Percentiles rank a stretch among this genome's conserved stretches.
Evolutionary conservation across 2,329 filamentous ascomycete species (phyloP).

Genomic region (Gremmenia infestans): DNA sequence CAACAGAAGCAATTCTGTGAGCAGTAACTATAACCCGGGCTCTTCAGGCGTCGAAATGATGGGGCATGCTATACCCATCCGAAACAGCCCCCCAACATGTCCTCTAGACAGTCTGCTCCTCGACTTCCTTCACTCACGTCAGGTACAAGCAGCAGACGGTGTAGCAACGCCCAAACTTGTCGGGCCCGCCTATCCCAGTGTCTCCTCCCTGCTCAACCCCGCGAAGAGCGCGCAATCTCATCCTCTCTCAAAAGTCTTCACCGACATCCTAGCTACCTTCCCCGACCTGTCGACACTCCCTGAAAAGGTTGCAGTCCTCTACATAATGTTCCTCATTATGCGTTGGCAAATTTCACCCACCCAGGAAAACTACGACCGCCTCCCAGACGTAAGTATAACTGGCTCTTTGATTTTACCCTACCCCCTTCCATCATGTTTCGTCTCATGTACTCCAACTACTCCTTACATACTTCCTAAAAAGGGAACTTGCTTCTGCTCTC

Average conservation of each 20-base stretch:
- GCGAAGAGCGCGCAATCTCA: slow-evolving; percentile 58
- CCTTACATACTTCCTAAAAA: no score
- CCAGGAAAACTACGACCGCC: slow-evolving; percentile 69
- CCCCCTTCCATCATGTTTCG: no score
- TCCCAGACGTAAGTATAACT: slow-evolving; percentile 47
- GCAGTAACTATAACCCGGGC: slow-evolving; percentile 22
- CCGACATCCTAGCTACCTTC: slow-evolving; percentile 79
- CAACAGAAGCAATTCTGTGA: slow-evolving; percentile 22
- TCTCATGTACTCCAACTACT: no score
- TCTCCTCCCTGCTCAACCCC: slow-evolving; percentile 73
- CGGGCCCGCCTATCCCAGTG: slow-evolving; percentile 74
- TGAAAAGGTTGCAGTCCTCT: slow-evolving; percentile 76
- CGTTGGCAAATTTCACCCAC: slow-evolving; percentile 80
- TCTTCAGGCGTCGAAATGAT: slow-evolving; percentile 17
- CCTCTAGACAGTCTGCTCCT: slow-evolving; percentile 74
- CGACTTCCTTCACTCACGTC: slow-evolving; percentile 69
- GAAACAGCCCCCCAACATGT: slow-evolving; percentile 65
- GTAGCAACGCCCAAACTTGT: slow-evolving; percentile 60
- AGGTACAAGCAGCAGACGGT: slow-evolving; percentile 61
- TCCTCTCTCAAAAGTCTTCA: slow-evolving; percentile 78
- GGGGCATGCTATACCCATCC: slow-evolving; percentile 35
- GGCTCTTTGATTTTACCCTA: no score
- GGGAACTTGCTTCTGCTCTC: no score
- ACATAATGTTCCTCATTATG: slow-evolving; percentile 83
- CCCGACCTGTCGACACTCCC: slow-evolving; percentile 73